These are phyloP conservation scores for Diaporthe citrichinensis DNA, from an alignment of 2,329 filamentous ascomycete species.

Conservation along the genomic window DNA sequence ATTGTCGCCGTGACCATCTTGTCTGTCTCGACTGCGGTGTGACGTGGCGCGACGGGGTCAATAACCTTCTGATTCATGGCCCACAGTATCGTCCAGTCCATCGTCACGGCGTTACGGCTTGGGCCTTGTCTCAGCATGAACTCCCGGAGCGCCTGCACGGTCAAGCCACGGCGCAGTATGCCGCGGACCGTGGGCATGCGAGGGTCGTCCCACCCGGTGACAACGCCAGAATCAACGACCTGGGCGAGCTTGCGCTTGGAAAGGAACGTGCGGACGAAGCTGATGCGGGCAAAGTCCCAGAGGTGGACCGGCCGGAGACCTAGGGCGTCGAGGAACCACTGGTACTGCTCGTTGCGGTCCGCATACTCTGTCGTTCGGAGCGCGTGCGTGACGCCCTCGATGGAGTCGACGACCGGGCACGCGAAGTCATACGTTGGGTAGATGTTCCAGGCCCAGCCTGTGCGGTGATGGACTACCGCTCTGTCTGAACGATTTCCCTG, in stretches of 20 bases:
- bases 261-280: conserved; percentile 85
- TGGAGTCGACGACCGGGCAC: conserved; percentile 83
- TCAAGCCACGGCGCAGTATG: conserved; percentile 83
- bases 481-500: conserved; percentile 63
- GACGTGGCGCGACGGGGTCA: conserved; percentile 80
- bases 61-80: conserved; percentile 85
- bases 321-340: conserved; percentile 85
- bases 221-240: conserved; percentile 81
- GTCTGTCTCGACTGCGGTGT: conserved; percentile 80
- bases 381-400: conserved; percentile 87
- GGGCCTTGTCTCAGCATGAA: conserved; percentile 90
- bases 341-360: conserved; percentile 87
- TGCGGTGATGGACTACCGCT: conserved; percentile 78
- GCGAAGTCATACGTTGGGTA: conserved; percentile 92
- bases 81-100: conserved; percentile 86
- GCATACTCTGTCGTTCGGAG: conserved; percentile 89
- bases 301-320: conserved; percentile 83
- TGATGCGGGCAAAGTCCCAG: conserved; percentile 88
- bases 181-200: conserved; percentile 89
- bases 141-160: conserved; percentile 82
- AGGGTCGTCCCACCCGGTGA: conserved; percentile 89
- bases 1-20: conserved; percentile 79
- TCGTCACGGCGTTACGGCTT: conserved; percentile 84
- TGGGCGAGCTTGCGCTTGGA: conserved; percentile 90
- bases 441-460: conserved; percentile 84